Base-by-base conservation (phyloP, 371 early-diverging fungal genomes). In the Chytridiales sp. region DNA sequence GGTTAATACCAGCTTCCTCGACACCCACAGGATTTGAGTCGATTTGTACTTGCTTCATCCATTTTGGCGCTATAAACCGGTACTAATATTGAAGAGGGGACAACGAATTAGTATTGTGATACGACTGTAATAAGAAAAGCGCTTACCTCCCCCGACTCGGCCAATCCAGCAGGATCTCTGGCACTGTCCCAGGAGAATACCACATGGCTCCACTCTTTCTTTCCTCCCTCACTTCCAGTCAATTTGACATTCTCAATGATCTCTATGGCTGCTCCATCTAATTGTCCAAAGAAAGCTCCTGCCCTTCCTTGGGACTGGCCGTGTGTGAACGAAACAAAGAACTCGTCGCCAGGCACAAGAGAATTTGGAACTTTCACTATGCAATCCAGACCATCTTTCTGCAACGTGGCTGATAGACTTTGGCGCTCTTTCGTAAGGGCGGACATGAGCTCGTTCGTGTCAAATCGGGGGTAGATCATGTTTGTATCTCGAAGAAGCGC, bases 321-420 rank as follows among this genome's bases (percentile, higher is more conserved):
- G n/a, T n/a, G n/a, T n/a, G n/a, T 51, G 24, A 51, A n/a, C 21
- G 32, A 34, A 35, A 51, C 51, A 35, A 21, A 34, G 36, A 51
- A 51, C 15, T 6, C 4, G 31, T 51, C 51, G 5, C 51, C 51
- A 4, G 51, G 31, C 4, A 51, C 36, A n/a, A 51, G 19, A 22
- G 51, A 34, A n/a, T 51, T 51, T 8, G 51, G 51, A 24, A 34
- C 38, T 11, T 35, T 11, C n/a, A 51, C 24, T 19, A 38, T n/a
- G 36, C 38, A 51, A 34, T 51, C 38, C 21, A 51, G 8, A 6
- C 13, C 8, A 8, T 38, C 51, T 15, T 51, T 38, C n/a, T 17
- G 31, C 15, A 38, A 51, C 36, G 32, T 34, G 8, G 36, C 51
- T n/a, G 32, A 35, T n/a, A 4, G 32, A 4, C 36, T 4, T 13